Evolutionary conservation across 352 stramenopile species (phyloP).

Genomic region (Globisporangium yorkense): DNA sequence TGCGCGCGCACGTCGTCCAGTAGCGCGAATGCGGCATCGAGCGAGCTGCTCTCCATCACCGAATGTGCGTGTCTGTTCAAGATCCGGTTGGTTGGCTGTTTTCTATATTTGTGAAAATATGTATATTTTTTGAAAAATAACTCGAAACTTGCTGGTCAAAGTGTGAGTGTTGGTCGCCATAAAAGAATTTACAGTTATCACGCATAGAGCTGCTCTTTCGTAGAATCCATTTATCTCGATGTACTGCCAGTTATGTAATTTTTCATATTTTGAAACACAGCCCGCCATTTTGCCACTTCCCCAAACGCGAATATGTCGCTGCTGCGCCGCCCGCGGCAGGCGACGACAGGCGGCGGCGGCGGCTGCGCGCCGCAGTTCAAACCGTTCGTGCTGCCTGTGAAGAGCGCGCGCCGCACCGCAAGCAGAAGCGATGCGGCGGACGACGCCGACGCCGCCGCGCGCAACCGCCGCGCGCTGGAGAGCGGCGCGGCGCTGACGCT

Average conservation of each 20-base stretch:
- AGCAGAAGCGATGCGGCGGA: constrained; percentile 16
- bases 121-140: neutral
- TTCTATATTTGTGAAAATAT: neutral
- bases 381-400: constrained; percentile 69
- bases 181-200: too few relatives aligned
- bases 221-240: neutral
- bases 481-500: constrained; percentile 47
- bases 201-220: too few relatives aligned
- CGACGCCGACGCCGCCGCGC: constrained; percentile 31
- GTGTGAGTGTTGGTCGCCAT: neutral
- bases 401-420: constrained; percentile 9
- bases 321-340: constrained; percentile 29
- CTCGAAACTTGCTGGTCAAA: neutral
- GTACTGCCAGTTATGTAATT: neutral
- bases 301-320: constrained; percentile 28
- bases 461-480: constrained; percentile 48
- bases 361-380: constrained; percentile 48
- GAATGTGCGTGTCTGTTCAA: neutral
- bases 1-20: constrained; percentile 42
- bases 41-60: neutral
- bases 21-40: constrained; percentile 53
- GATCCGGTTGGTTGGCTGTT: neutral
- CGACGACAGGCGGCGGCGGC: constrained; percentile 1
- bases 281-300: too few relatives aligned
- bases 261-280: too few relatives aligned